Evolutionary conservation across 257 asterid species (phyloP).

Genomic region (Marsdenia floribunda): DNA sequence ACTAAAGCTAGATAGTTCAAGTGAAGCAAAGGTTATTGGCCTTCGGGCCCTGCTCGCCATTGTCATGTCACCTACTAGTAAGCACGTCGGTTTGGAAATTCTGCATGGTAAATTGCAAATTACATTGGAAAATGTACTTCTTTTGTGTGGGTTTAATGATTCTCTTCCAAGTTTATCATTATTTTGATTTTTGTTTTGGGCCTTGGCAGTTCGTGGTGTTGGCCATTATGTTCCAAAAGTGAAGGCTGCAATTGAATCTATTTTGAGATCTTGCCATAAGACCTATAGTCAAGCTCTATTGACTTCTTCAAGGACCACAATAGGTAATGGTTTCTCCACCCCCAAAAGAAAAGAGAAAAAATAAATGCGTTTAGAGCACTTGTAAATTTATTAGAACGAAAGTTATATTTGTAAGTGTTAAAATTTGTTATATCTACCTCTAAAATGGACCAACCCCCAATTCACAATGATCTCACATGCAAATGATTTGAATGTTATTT

Average conservation of each 20-base stretch:
- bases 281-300: slow-evolving; percentile 89
- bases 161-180: slow-evolving; percentile 17
- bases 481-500: background rate
- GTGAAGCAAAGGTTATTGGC: slow-evolving; percentile 97
- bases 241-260: slow-evolving; percentile 90
- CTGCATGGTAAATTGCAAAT: slow-evolving; percentile 65
- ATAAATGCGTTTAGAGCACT: background rate
- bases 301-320: slow-evolving; percentile 93
- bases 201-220: slow-evolving; percentile 76
- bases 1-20: slow-evolving; percentile 94
- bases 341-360: background rate
- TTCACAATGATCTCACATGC: background rate
- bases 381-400: background rate
- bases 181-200: slow-evolving; percentile 20
- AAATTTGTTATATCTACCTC: background rate
- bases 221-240: slow-evolving; percentile 98
- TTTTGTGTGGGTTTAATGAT: slow-evolving; percentile 11
- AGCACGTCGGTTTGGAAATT: slow-evolving; percentile 93
- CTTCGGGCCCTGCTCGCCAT: slow-evolving; percentile 98
- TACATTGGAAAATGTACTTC: slow-evolving; percentile 17
- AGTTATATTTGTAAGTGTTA: background rate
- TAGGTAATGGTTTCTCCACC: slow-evolving; percentile 39
- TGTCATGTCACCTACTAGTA: slow-evolving; percentile 93
- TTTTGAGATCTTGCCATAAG: slow-evolving; percentile 85
- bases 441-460: background rate